A percentile compares a stretch with the other conserved stretches of the same genome.
phyloP scores from a whole-genome alignment of 2,329 filamentous ascomycete species.

The Cercospora canescens region DNA sequence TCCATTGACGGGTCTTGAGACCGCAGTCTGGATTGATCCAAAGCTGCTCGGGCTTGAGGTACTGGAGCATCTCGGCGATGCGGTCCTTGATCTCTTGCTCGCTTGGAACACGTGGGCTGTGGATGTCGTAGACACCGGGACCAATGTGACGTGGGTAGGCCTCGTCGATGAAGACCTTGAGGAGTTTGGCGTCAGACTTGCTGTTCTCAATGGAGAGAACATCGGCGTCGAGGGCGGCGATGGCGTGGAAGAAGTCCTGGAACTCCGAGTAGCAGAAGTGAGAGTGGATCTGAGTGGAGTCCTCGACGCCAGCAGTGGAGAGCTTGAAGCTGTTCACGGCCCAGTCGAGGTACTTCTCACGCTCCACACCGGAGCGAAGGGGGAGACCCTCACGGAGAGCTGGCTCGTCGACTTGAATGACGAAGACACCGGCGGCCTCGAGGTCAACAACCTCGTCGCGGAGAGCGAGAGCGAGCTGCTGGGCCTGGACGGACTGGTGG shows the following conservation, averaged over 20 bases:
- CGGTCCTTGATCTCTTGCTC: constrained; percentile 99
- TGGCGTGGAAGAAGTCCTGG: constrained; percentile 99
- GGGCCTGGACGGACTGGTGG: constrained; percentile 97
- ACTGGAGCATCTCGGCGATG: constrained; percentile 94
- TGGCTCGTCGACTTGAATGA: constrained; percentile 99
- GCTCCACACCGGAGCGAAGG: constrained; percentile 89
- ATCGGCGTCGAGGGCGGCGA: constrained; percentile 94
- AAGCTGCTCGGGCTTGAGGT: constrained; percentile 96
- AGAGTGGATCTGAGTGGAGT: constrained; percentile 98
- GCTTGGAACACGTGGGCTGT: constrained; percentile 94
- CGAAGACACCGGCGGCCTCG: constrained; percentile 91
- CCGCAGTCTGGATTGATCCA: constrained; percentile 99
- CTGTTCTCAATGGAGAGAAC: constrained; percentile 99
- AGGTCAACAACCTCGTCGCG: constrained; percentile 98
- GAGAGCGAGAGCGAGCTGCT: constrained; percentile 97
- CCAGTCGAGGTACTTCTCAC: constrained; percentile 95
- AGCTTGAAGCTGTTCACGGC: constrained; percentile 98
- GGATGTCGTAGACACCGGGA: constrained; percentile 97
- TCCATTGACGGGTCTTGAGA: constrained; percentile 98
- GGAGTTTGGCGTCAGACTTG: constrained; percentile 99
- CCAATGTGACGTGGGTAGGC: constrained; percentile 98
- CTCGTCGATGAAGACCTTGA: constrained; percentile 97
- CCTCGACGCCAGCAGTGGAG: constrained; percentile 86
- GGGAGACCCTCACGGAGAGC: constrained; percentile 99
- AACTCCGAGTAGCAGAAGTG: constrained; percentile 99